A percentile compares a stretch with the other conserved stretches of the same genome.
Evolutionary conservation across 768 basidiomycete genomes (phyloP).

Genomic region (Phylloporus rhodoxanthus): DNA sequence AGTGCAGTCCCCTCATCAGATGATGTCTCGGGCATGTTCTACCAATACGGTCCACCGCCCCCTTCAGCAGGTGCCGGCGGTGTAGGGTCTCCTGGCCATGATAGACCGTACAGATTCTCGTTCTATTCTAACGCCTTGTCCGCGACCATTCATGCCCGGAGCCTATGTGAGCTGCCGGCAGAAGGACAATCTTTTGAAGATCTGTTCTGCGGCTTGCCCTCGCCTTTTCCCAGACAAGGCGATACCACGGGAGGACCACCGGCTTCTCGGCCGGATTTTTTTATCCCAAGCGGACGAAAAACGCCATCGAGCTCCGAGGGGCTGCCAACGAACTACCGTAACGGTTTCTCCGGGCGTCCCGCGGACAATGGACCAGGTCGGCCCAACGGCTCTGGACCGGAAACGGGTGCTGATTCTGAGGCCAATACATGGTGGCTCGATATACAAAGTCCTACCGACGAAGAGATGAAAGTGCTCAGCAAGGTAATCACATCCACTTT

Average conservation of each 20-base stretch:
- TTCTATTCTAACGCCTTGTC: conserved; percentile 93
- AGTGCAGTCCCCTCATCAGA: conserved; percentile 39
- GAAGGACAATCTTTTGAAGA: conserved; percentile 93
- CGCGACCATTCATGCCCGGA: conserved; percentile 92
- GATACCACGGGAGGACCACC: conserved; percentile 4
- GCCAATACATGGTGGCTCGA: conserved; percentile 97
- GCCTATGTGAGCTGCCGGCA: conserved; percentile 86
- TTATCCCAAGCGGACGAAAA: conserved; percentile 8
- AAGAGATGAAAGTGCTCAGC: conserved; percentile 96
- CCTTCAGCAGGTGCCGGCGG: conserved; percentile 18
- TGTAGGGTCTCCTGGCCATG: conserved; percentile 54
- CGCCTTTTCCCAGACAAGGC: conserved; percentile 5
- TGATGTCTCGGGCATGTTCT: conserved; percentile 27
- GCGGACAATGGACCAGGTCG: conserved; percentile 19
- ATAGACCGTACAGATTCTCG: conserved; percentile 93
- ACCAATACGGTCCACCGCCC: conserved; percentile 7
- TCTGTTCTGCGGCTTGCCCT: conserved; percentile 60
- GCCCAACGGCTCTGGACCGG: conserved; percentile 22
- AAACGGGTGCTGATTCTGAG: conserved; percentile 43
- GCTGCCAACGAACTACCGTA: conserved; percentile 4
- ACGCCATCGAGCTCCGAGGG: conserved; percentile 7
- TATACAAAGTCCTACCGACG: conserved; percentile 87
- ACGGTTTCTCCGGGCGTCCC: conserved; percentile 15
- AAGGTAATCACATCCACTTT: conserved; percentile 47
- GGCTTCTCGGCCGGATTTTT: background rate